Evolutionary conservation across 108 stramenopile species (phyloP).

Genomic region (Bacterosira constricta): DNA sequence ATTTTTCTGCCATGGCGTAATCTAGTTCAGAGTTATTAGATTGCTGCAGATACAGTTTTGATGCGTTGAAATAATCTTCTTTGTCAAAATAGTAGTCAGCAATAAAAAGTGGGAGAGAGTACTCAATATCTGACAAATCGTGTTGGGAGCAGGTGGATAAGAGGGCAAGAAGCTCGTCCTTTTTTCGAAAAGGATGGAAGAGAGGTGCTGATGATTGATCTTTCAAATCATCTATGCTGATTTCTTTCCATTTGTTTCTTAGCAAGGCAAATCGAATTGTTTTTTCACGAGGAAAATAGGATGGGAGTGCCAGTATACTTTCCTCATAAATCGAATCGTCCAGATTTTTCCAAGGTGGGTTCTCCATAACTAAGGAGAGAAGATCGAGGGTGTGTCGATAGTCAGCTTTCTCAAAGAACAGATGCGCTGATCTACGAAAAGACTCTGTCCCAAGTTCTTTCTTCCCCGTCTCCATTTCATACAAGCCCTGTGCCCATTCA

Average conservation of each 20-base stretch:
- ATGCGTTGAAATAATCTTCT: background rate
- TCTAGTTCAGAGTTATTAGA: background rate
- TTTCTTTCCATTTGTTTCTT: slow-evolving; percentile 16
- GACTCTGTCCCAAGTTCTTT: slow-evolving; percentile 10
- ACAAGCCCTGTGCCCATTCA: slow-evolving; percentile 8
- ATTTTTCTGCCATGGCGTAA: slow-evolving; percentile 1
- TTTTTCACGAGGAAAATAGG: slow-evolving; percentile 7
- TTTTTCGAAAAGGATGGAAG: background rate
- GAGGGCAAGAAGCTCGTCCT: background rate
- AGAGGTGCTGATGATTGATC: background rate
- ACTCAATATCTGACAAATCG: background rate
- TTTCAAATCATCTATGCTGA: slow-evolving; percentile 3
- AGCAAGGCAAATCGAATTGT: slow-evolving; percentile 1
- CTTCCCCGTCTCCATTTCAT: background rate
- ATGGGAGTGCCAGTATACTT: background rate
- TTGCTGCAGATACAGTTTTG: slow-evolving; percentile 3
- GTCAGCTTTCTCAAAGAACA: slow-evolving; percentile 10
- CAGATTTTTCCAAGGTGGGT: slow-evolving; percentile 1
- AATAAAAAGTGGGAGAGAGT: background rate
- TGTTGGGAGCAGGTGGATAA: background rate
- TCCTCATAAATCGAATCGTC: slow-evolving; percentile 19
- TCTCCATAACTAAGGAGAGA: slow-evolving; percentile 5
- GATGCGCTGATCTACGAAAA: background rate
- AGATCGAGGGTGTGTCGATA: slow-evolving; percentile 6
- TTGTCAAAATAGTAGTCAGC: slow-evolving; percentile 6